Percentiles rank a stretch among this genome's conserved stretches.
phyloP scores from a whole-genome alignment of 164 flowering plant genomes.

The Tetrastigma voinierianum region DNA sequence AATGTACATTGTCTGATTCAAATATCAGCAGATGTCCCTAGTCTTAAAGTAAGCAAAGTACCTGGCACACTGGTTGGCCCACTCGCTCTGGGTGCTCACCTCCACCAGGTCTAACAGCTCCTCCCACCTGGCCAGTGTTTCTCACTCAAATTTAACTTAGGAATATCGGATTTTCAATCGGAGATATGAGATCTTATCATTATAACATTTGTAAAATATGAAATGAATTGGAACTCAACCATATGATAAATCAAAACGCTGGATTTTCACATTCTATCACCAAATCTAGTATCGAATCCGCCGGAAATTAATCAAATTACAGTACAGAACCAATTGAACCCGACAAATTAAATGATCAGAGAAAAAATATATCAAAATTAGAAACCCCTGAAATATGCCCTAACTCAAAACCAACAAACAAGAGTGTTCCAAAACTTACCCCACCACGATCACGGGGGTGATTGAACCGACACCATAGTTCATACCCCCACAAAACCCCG shows the following conservation, averaged over 20 bases:
- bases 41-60: constrained; percentile 22
- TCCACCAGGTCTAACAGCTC: constrained; percentile 44
- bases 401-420: constrained; percentile 2
- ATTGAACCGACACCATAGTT: constrained; percentile 58
- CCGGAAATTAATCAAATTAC: background rate
- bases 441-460: constrained; percentile 53
- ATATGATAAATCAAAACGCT: background rate
- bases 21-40: background rate
- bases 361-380: constrained; percentile 10
- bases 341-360: constrained; percentile 15
- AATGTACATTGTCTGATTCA: constrained; percentile 14
- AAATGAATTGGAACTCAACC: background rate
- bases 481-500: constrained; percentile 58
- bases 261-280: constrained; percentile 1
- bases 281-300: background rate
- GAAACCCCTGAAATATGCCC: constrained; percentile 6
- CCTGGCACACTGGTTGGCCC: constrained; percentile 92
- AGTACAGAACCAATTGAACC: background rate
- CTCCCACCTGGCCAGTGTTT: constrained; percentile 47
- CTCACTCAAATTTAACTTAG: background rate
- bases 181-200: background rate
- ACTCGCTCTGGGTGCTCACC: constrained; percentile 82
- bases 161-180: background rate
- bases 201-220: too few relatives aligned
- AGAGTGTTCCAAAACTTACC: constrained; percentile 26